Evolutionary conservation across 306 rosid genomes (phyloP).

Genomic region (Elaeagnus macrophylla): DNA sequence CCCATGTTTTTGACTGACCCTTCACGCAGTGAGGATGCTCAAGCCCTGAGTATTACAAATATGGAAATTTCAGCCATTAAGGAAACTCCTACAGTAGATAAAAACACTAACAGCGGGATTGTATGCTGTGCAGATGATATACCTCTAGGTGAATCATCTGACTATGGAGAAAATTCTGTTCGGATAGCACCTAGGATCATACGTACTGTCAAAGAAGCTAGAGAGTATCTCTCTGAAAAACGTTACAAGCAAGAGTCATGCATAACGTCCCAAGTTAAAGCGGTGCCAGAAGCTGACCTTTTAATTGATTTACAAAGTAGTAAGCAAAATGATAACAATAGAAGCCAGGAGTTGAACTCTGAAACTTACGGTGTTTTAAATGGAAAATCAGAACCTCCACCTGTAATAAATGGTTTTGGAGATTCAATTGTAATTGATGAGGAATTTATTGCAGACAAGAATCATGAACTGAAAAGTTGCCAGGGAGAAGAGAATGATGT

Average conservation of each 20-base stretch:
- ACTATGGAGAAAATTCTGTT: slow-evolving; percentile 21
- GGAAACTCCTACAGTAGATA: slow-evolving; percentile 22
- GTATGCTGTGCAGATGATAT: slow-evolving; percentile 21
- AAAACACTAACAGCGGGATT: slow-evolving; percentile 16
- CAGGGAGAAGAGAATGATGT: slow-evolving; percentile 20
- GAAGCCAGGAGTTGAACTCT: slow-evolving; percentile 16
- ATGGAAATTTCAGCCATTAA: slow-evolving; percentile 27
- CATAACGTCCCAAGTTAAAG: slow-evolving; percentile 20
- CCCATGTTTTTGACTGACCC: slow-evolving; percentile 9
- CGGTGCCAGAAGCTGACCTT: slow-evolving; percentile 19
- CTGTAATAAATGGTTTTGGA: slow-evolving; percentile 21
- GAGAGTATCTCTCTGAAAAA: slow-evolving; percentile 58
- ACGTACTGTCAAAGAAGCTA: slow-evolving; percentile 77
- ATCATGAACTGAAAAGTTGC: slow-evolving; percentile 20
- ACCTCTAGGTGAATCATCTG: slow-evolving; percentile 26
- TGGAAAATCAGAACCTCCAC: slow-evolving; percentile 31
- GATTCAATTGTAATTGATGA: slow-evolving; percentile 31
- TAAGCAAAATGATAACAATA: slow-evolving; percentile 21
- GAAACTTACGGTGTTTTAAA: slow-evolving; percentile 21
- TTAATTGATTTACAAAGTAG: slow-evolving; percentile 27
- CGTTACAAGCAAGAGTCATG: slow-evolving; percentile 30
- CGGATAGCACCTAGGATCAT: slow-evolving; percentile 53
- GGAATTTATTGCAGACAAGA: slow-evolving; percentile 25
- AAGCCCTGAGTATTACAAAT: slow-evolving; percentile 13
- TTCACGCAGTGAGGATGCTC: slow-evolving; percentile 17